Conservation (phyloP, 1,284 basidiomycete species). For the Boletellus dicymbophilus region DNA sequence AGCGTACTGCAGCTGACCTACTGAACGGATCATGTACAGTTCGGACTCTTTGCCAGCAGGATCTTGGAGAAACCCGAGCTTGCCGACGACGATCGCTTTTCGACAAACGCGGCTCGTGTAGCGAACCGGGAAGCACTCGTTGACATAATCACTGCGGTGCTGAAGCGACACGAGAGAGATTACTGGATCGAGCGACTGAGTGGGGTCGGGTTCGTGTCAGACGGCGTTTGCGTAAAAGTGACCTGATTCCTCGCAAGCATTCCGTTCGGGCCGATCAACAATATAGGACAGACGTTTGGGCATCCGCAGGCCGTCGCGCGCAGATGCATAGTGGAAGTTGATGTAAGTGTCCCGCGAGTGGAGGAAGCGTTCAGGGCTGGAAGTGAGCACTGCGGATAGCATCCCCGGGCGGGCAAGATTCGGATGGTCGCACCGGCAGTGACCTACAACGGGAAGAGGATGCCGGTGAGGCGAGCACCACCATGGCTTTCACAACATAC, state of each 20-base stretch:
- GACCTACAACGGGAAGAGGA: slow-evolving; percentile 82
- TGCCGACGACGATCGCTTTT: slow-evolving; percentile 61
- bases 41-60: slow-evolving; percentile 61
- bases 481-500: slow-evolving; percentile 89
- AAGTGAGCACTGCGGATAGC: slow-evolving; percentile 40
- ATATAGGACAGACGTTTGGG: slow-evolving; percentile 87
- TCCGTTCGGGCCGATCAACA: slow-evolving; percentile 93
- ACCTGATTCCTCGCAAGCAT: slow-evolving; percentile 48
- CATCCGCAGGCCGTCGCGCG: slow-evolving; percentile 86
- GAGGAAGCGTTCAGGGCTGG: slow-evolving; percentile 15
- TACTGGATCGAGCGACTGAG: slow-evolving; percentile 77
- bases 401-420: slow-evolving; percentile 79
- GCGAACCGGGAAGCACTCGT: slow-evolving; percentile 75
- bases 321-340: slow-evolving; percentile 59
- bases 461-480: slow-evolving; percentile 74
- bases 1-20: background rate
- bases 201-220: slow-evolving; percentile 66
- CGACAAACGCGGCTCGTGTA: slow-evolving; percentile 77
- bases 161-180: slow-evolving; percentile 59
- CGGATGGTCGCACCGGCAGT: slow-evolving; percentile 89
- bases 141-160: slow-evolving; percentile 64
- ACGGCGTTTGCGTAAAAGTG: slow-evolving; percentile 4
- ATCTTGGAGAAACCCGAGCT: slow-evolving; percentile 64
- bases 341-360: slow-evolving; percentile 42
- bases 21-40: slow-evolving; percentile 47